Conservation (phyloP, 495 filamentous ascomycete genomes). For the Hyaloscypha finlandica region DNA sequence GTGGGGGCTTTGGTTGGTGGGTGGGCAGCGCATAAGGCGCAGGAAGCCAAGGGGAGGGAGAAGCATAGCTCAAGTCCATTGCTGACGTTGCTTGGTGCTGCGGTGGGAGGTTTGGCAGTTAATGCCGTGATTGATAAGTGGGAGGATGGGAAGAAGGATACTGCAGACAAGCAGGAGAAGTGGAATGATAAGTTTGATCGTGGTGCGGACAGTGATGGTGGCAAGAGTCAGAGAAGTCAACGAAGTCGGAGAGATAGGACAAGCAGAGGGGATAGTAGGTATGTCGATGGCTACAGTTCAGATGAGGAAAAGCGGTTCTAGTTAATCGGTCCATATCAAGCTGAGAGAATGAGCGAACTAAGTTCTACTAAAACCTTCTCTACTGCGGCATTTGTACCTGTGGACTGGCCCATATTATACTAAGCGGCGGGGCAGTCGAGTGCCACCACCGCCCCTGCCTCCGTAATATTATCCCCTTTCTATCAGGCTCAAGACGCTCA, state of each 20-base stretch:
- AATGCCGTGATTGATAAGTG: constrained; percentile 25
- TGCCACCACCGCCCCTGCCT: no score
- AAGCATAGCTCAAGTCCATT: constrained; percentile 9
- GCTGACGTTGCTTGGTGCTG: constrained; percentile 28
- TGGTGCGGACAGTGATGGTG: not conserved
- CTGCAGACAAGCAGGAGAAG: constrained; percentile 10
- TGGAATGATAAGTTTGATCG: constrained; percentile 18
- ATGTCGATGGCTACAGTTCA: not conserved
- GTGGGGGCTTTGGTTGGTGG: constrained; percentile 29
- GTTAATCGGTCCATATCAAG: no score
- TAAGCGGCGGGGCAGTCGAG: no score
- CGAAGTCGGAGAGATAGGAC: constrained; percentile 5
- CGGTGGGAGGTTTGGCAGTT: constrained; percentile 25
- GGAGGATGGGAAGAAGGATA: constrained; percentile 21
- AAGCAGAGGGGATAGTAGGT: constrained; percentile 4
- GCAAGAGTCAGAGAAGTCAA: not conserved
- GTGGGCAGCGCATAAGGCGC: constrained; percentile 26
- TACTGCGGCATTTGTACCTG: no score
- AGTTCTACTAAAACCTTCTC: no score
- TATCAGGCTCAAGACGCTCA: no score
- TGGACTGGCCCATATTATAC: no score
- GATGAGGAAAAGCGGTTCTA: not conserved
- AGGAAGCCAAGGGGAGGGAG: constrained; percentile 14
- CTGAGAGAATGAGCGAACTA: no score
- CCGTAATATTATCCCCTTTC: no score